Evolutionary conservation across 371 early-diverging fungal species (phyloP), one percentile per base, ranked within the genome.

Genomic region (Umbelopsis sp.): DNA sequence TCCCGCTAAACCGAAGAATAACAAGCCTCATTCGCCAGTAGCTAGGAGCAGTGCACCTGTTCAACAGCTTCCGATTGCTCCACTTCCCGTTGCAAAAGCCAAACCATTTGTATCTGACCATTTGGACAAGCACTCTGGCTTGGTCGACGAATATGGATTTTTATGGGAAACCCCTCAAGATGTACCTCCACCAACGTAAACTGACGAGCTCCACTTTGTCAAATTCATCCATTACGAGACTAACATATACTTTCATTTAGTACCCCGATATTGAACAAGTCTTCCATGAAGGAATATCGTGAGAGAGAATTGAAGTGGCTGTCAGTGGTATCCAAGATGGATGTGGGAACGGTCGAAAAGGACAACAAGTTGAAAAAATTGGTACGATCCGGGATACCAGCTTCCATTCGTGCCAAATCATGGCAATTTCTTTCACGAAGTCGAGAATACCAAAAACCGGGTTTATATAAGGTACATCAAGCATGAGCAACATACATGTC

Each of bases 371-470:
- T 87, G 66, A 89, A 89, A 69, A 89, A 90, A 68, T 67, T 95
- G n/a, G 91, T 89, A 12, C 79, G 93, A 8, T 72, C 67, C 10
- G 95, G 95, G 4, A 85, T 93, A 22, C 95, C 95, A 6, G 81
- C 88, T 7, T 88, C 91, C 3, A 80, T 93, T 0, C 84, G 95
- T 9, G 87, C 89, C 10, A 80, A 83, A 22, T 91, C 89, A 0
- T 95, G 96, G 96, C 83, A 83, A 37, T 88, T 82, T 32, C 69
- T 93, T 6, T 87, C 92, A 0, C 84, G 84, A 8, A 83, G 77
- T 14, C 74, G 76, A 44, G 72, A 78, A 45, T 83, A 84, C 35
- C 77, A 78, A 16, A 72, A 85, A 68, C 72, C 79, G 1, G 87
- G 85, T 3, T 20, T 83, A 22, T 88, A 78, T 64, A 71, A 86